Percentiles rank a stretch among this genome's conserved stretches.
Evolutionary conservation across 1,284 basidiomycete genomes (phyloP).

Genomic region (Mycosarcoma maydis): DNA sequence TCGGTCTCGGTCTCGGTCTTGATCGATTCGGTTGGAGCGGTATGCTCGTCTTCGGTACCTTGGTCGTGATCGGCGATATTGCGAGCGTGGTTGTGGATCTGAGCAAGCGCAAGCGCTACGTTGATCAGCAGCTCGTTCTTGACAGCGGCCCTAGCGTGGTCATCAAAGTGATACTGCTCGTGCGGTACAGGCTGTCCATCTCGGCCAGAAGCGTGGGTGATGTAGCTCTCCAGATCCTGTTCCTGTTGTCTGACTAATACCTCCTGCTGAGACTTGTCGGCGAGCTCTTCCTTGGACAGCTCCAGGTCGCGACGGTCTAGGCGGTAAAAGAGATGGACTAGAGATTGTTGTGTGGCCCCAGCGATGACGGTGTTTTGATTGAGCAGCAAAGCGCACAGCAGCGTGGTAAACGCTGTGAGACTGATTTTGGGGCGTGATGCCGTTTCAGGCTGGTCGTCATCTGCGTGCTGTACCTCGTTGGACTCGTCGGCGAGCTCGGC

Average conservation of each 20-base stretch:
- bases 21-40: background rate
- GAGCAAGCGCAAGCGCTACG: conserved; percentile 61
- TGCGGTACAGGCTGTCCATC: conserved; percentile 60
- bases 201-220: conserved; percentile 58
- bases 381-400: conserved; percentile 86
- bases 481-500: conserved; percentile 43
- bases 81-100: conserved; percentile 28
- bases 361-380: conserved; percentile 80
- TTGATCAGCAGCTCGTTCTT: conserved; percentile 62
- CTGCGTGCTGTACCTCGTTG: conserved; percentile 35
- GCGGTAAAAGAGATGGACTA: conserved; percentile 80
- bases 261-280: conserved; percentile 19
- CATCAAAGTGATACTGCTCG: conserved; percentile 59
- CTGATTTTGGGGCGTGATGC: conserved; percentile 72
- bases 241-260: conserved; percentile 17
- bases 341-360: conserved; percentile 77
- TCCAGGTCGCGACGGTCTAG: conserved; percentile 43
- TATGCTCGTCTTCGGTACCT: conserved; percentile 1
- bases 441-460: conserved; percentile 32
- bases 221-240: conserved; percentile 41
- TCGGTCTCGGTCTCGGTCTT: background rate
- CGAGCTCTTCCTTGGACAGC: conserved; percentile 34
- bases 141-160: conserved; percentile 43
- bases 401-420: conserved; percentile 87
- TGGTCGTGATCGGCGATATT: conserved; percentile 10